Evolutionary conservation across 2,329 filamentous ascomycete genomes (phyloP), one percentile per base, ranked within the genome.

Genomic region (Zymoseptoria tritici): DNA sequence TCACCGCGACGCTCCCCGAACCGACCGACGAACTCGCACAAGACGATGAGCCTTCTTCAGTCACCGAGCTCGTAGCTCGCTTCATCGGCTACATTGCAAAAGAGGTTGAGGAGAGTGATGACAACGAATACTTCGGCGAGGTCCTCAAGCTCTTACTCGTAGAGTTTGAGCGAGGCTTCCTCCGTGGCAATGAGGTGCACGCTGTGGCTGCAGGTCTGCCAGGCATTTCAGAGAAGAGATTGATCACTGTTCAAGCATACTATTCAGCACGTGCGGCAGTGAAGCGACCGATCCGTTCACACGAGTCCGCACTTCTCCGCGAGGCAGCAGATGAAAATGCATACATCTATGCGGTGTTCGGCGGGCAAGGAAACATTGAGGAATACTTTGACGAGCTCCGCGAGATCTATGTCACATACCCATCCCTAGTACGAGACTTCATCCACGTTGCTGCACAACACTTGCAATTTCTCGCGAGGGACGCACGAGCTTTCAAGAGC

Each of bases 311-410:
- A 42, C 83, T 99, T 53, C 85, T 97, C 72, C 85, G 94, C 67
- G 93, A 94, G 55, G 91, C 91, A 9, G 86, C 89, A 53, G 92
- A 97, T 64, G 87, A 85, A 63, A 86, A 87, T 58, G 92, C 92
- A 57, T 87, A 85, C 68, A 84, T 99, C 61, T 99, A 96, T 79
- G 92, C 87, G 66, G 91, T 99, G 63, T 96, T 97, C 67, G 94
- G 94, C 61, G 94, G 94, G 6, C 94, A 99, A 75, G 94, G 94
- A 69, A 99, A 99, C 76, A 97, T 99, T 65, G 93, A 99, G 77
- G 95, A 99, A 78, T 99, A 99, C 78, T 99, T 99, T 71, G 93
- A 99, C 68, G 94, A 99, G 79, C 84, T 99, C 63, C 87, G 94
- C 59, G 89, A 96, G 74, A 84, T 97, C 60, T 93, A 93, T 79